Conservation (phyloP, 805 yeast genomes). For the Zygoascus flipseniorum region DNA sequence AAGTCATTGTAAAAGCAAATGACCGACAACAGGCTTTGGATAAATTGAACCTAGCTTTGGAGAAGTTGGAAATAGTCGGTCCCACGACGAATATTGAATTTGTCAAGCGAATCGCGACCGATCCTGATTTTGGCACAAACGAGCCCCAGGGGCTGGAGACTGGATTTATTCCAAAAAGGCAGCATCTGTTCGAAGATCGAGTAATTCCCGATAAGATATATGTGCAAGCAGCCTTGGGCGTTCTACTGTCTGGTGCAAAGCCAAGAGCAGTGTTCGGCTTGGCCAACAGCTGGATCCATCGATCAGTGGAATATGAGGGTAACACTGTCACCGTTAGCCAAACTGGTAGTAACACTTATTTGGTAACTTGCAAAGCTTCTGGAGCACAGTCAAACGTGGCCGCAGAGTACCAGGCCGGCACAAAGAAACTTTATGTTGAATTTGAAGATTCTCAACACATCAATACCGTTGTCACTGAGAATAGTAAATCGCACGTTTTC, state of each 20-base stretch:
- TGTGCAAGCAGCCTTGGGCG: conserved; percentile 25
- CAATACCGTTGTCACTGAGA: conserved; percentile 18
- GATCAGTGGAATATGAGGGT: conserved; percentile 12
- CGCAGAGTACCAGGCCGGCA: conserved; percentile 5
- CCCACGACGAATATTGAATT: conserved; percentile 27
- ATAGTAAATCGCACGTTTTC: conserved; percentile 20
- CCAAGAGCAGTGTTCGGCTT: conserved; percentile 4
- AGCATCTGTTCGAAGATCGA: conserved; percentile 13
- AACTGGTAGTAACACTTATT: conserved; percentile 3
- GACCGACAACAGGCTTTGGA: conserved; percentile 22
- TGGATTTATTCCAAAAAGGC: conserved; percentile 25
- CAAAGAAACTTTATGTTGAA: conserved; percentile 13
- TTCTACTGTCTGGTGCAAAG: conserved; percentile 7
- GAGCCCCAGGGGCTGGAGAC: conserved; percentile 24
- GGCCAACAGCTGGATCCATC: conserved; percentile 8
- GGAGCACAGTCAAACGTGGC: conserved; percentile 6
- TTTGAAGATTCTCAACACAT: conserved; percentile 17
- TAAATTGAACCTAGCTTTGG: conserved; percentile 23
- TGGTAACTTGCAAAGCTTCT: conserved; percentile 1
- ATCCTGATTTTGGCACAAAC: conserved; percentile 22
- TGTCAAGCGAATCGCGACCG: conserved; percentile 21
- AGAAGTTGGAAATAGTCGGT: conserved; percentile 26
- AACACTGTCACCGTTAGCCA: conserved; percentile 9
- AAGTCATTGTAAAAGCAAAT: conserved; percentile 24
- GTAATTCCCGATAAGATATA: conserved; percentile 17